Evolutionary conservation across 2,329 filamentous ascomycete genomes (phyloP), one percentile per base, ranked within the genome.

Genomic region (Penicillium oxalicum): DNA sequence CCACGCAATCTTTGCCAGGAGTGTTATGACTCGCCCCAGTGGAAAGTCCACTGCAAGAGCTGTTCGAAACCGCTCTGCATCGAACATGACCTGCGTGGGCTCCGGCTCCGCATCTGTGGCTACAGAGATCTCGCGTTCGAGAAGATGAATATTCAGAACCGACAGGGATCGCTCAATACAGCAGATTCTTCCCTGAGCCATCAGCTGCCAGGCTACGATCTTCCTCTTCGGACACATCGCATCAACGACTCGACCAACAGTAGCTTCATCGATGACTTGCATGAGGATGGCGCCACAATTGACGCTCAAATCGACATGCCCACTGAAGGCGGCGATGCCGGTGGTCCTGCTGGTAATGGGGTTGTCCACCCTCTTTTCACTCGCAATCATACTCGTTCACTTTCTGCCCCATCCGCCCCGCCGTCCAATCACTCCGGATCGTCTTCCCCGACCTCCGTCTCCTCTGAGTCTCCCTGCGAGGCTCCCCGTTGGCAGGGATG

Each of bases 31-130:
- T 77, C 74, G n/a, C 75, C 77, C 40, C 72, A 76, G 41, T 82
- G 79, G 79, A 80, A 79, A 56, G 73, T 81, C n/a, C 72, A 76
- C 35, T 82, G 79, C 61, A 76, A 77, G 57, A 73, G 70, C 38
- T 82, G 79, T 65, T 77, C 77, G 36, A 77, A 72, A 46, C 73
- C 78, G 2, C 66, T 82, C 26, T 82, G 79, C 63, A 79, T 80
- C 56, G 78, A 81, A 56, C 79, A 82, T 60, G 79, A 82, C 54
- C 74, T 82, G 39, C 74, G 78, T 26, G 77, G 74, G 11, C 68
- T 80, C 18, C 77, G 78, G 45, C 68, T 80, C 27, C 70, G 78
- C 34, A 79, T 80, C 42, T 82, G 79, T 58, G 79, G 79, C 13
- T 81, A 75, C 56, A 70, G 76, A 54, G 78, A 81, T 44, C 70